Conservation (phyloP, 2,329 filamentous ascomycete genomes). For the Oidium heveae region DNA sequence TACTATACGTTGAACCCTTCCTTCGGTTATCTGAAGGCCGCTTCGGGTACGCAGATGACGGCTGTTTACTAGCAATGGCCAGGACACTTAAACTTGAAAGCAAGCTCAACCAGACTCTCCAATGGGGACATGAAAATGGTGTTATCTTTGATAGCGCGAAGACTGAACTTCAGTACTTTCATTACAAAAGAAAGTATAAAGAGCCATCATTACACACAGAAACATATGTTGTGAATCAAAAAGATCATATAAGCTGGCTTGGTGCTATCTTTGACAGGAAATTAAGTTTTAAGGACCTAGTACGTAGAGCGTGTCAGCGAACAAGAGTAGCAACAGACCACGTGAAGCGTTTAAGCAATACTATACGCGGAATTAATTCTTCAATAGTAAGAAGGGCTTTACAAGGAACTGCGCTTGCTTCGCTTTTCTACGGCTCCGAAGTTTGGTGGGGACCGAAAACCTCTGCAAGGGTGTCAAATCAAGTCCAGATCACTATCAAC, state of each 20-base stretch:
- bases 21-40: neutral
- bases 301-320: neutral
- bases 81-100: neutral
- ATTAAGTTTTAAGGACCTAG: neutral
- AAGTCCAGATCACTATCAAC: neutral
- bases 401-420: neutral
- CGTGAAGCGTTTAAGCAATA: neutral
- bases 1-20: neutral
- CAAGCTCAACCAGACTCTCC: neutral
- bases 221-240: neutral
- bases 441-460: neutral
- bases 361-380: neutral
- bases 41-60: neutral
- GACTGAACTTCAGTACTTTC: neutral
- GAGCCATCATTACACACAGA: neutral
- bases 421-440: neutral
- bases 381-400: neutral
- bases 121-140: neutral
- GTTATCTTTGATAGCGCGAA: neutral
- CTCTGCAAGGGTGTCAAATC: neutral
- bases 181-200: neutral
- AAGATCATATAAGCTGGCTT: neutral
- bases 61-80: neutral
- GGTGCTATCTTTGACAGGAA: neutral
- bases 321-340: neutral